Evolutionary conservation across 768 basidiomycete species (phyloP).

Genomic region (Tylopilus vinaceipallidus): DNA sequence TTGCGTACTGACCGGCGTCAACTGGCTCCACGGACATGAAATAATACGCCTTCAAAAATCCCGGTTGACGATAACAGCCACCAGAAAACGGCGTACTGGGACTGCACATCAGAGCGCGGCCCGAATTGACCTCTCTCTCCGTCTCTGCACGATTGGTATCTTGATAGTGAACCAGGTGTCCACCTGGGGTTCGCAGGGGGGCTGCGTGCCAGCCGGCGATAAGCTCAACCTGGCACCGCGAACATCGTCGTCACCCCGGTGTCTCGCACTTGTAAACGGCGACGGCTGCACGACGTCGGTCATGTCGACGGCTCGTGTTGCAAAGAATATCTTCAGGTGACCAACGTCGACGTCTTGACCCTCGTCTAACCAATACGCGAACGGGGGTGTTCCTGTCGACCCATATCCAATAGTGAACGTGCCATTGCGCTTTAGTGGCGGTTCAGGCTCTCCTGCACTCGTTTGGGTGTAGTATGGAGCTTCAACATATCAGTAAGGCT

Average conservation of each 20-base stretch:
- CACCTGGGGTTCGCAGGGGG: neutral
- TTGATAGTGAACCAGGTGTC: neutral
- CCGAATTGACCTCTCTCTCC: neutral
- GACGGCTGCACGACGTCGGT: neutral
- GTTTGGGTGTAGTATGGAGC: neutral
- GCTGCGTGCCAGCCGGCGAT: neutral
- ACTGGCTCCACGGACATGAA: no score
- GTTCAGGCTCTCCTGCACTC: neutral
- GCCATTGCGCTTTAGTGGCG: neutral
- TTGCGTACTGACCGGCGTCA: no score
- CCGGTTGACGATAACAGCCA: no score
- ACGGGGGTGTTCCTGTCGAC: slow-evolving; percentile 1
- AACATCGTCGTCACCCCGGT: neutral
- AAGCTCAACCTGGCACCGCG: neutral
- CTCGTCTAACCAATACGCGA: slow-evolving; percentile 3
- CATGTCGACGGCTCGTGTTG: neutral
- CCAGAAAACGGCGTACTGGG: no score
- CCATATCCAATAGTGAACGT: neutral
- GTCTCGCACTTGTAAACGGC: neutral
- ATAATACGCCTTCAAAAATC: no score
- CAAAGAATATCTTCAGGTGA: neutral
- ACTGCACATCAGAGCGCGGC: neutral
- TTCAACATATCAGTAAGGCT: no score
- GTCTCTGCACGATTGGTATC: neutral
- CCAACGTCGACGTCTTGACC: neutral